Evolutionary conservation across 192 early-diverging fungal genomes (phyloP).

Genomic region (Podila epigama): DNA sequence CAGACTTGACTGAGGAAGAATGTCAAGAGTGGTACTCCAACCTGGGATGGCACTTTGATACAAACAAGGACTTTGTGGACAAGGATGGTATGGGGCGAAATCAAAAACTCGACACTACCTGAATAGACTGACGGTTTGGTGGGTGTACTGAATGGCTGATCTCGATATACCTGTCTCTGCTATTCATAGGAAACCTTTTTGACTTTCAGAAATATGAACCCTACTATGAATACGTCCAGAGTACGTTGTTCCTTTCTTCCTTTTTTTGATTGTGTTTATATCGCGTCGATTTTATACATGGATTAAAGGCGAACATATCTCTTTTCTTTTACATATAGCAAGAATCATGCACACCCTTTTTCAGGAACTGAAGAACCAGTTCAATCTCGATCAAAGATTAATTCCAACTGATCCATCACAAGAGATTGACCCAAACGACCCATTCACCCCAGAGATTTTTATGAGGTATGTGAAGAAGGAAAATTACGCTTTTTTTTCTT

Average conservation of each 20-base stretch:
- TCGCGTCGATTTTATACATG: background rate
- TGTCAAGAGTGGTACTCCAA: conserved; percentile 12
- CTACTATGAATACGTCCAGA: conserved; percentile 35
- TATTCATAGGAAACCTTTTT: conserved; percentile 17
- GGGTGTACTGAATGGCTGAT: too few relatives aligned
- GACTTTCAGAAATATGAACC: conserved; percentile 13
- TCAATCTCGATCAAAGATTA: background rate
- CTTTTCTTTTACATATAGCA: too few relatives aligned
- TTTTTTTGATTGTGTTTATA: background rate
- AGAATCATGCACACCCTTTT: conserved; percentile 8
- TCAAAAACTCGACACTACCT: too few relatives aligned
- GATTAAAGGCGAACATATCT: background rate
- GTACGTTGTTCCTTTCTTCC: background rate
- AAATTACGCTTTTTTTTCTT: background rate
- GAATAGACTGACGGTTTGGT: too few relatives aligned
- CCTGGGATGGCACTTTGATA: conserved; percentile 33
- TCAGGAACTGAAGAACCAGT: background rate
- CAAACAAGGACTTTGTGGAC: conserved; percentile 36
- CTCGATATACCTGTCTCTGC: background rate
- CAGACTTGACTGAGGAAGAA: background rate
- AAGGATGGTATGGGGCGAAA: conserved; percentile 17
- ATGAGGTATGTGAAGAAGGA: conserved; percentile 10
- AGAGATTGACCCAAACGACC: background rate
- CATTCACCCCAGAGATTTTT: conserved; percentile 16
- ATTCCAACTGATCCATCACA: background rate